A percentile compares a stretch with the other conserved stretches of the same genome.
Evolutionary conservation across 108 stramenopile genomes (phyloP).

Genomic region (Skeletonema tropicum): DNA sequence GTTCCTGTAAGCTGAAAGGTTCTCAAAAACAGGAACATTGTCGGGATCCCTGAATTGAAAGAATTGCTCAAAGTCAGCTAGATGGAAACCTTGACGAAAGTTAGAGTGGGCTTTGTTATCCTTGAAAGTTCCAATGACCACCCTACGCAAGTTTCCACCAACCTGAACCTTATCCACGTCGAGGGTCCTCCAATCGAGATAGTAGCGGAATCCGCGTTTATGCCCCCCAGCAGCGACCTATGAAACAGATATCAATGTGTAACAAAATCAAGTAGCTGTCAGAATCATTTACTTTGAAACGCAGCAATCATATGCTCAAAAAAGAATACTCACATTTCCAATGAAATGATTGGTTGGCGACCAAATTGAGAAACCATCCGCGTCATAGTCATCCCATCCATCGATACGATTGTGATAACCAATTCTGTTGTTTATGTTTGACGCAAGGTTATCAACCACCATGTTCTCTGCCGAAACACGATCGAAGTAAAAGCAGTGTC

Average conservation of each 20-base stretch:
- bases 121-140: constrained; percentile 34
- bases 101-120: constrained; percentile 48
- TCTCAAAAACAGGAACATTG: constrained; percentile 34
- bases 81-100: constrained; percentile 28
- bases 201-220: constrained; percentile 28
- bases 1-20: constrained; percentile 40
- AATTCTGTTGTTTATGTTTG: background rate
- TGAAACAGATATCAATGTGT: background rate
- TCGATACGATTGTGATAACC: background rate
- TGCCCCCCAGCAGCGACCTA: constrained; percentile 42
- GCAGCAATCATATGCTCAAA: background rate
- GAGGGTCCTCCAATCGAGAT: constrained; percentile 4
- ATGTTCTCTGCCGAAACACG: constrained; percentile 12
- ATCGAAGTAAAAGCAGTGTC: constrained; percentile 46
- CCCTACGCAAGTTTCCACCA: constrained; percentile 12
- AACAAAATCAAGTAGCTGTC: background rate
- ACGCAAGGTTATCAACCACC: constrained; percentile 3
- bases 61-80: constrained; percentile 38
- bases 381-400: constrained; percentile 16
- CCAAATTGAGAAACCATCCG: constrained; percentile 28
- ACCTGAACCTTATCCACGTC: constrained; percentile 18
- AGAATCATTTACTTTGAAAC: background rate
- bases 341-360: constrained; percentile 36
- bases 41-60: constrained; percentile 23
- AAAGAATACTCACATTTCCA: constrained; percentile 29